These are phyloP conservation scores for Chlorociboria aeruginascens DNA, from an alignment of 495 filamentous ascomycete genomes.

Conservation along the genomic window DNA sequence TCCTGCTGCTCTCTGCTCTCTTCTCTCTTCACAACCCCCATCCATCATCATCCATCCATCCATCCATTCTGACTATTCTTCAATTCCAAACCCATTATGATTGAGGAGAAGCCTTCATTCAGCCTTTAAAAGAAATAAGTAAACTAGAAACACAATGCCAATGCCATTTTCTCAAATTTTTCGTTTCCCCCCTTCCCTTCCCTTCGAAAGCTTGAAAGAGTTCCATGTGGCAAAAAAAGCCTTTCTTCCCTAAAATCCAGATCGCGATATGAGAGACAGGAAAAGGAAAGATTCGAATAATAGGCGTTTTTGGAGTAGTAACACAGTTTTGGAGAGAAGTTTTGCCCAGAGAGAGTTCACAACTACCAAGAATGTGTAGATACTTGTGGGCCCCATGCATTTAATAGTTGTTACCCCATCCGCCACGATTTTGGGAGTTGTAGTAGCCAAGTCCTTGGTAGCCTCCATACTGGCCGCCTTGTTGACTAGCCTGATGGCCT, in stretches of 20 bases:
- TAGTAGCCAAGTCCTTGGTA: slow-evolving; percentile 47
- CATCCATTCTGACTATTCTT: no score
- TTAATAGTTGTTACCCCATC: slow-evolving; percentile 64
- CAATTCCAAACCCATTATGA: background rate
- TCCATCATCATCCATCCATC: no score
- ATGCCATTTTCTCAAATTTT: slow-evolving; percentile 5
- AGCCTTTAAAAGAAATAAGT: slow-evolving; percentile 1
- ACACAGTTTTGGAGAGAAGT: slow-evolving; percentile 27
- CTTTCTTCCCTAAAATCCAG: slow-evolving; percentile 1
- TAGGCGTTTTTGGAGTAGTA: slow-evolving; percentile 18
- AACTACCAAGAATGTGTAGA: slow-evolving; percentile 17
- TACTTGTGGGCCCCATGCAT: slow-evolving; percentile 15
- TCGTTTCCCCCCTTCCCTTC: background rate
- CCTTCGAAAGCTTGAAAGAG: no score
- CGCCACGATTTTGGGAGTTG: slow-evolving; percentile 37
- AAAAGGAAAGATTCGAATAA: slow-evolving; percentile 11
- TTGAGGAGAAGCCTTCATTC: background rate
- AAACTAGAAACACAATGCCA: slow-evolving; percentile 1
- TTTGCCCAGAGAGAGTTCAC: slow-evolving; percentile 12
- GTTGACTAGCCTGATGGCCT: slow-evolving; percentile 48
- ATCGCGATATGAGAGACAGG: slow-evolving; percentile 9
- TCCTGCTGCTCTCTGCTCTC: no score
- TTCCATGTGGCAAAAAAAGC: no score
- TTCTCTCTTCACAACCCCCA: no score
- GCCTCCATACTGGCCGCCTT: slow-evolving; percentile 36